phyloP scores from a whole-genome alignment of 169 alveolate species.

The Plasmodium chabaudi region DNA sequence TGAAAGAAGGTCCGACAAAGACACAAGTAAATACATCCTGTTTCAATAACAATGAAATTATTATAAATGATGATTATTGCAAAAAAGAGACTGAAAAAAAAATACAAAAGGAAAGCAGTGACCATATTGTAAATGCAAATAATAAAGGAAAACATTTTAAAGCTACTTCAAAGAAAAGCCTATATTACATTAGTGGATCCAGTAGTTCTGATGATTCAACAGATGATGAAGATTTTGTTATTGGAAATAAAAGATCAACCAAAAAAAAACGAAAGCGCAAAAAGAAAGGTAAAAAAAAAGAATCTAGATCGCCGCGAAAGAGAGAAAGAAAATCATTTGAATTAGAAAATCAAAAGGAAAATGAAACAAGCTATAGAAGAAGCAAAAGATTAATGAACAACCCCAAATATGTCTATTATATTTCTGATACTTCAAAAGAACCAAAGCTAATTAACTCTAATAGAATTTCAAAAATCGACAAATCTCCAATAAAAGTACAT shows the following conservation, averaged over 20 bases:
- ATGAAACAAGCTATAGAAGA: not conserved
- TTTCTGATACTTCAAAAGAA: too few relatives aligned
- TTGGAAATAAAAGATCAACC: not conserved
- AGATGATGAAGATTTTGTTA: slow-evolving; percentile 15
- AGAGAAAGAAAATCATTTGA: not conserved
- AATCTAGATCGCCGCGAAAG: not conserved
- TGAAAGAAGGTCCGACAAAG: too few relatives aligned
- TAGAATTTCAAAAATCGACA: too few relatives aligned
- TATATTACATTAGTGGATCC: not conserved
- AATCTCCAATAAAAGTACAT: not conserved
- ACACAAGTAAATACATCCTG: too few relatives aligned
- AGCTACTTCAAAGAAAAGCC: not conserved
- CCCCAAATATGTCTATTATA: too few relatives aligned
- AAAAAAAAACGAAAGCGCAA: slow-evolving; percentile 8
- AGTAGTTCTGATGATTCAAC: slow-evolving; percentile 15
- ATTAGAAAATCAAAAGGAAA: not conserved
- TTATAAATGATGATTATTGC: not conserved
- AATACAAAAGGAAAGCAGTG: not conserved
- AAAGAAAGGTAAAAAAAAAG: not conserved
- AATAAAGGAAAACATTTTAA: not conserved
- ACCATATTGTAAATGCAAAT: not conserved
- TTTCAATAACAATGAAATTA: too few relatives aligned
- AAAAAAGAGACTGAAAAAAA: not conserved
- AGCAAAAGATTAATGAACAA: not conserved
- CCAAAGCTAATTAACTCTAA: too few relatives aligned